Evolutionary conservation across 179 eudicot genomes (phyloP), one percentile per base, ranked within the genome.

Genomic region (Spinacia oleracea): DNA sequence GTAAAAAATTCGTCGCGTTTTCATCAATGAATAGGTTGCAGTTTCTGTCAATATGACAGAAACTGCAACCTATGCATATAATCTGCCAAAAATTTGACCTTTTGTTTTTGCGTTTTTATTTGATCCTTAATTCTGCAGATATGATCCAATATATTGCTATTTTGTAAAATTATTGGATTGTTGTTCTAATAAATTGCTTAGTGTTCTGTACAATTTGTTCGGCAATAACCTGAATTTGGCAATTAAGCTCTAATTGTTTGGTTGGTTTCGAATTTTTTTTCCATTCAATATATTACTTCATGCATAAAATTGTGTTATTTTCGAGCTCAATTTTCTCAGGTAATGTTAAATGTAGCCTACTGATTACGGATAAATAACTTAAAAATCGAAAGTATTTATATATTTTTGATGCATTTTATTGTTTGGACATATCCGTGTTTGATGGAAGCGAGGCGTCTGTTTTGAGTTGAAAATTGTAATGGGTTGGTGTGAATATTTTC

Each of bases 131-230:
- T 32, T 43, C 2, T 27, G 51, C 5, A 4, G 74, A 11, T 25
- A 31, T 32, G 35, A 27, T 58, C 70, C 8, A n/a, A 29, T 25
- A 38, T 21, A 62, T 60, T 60, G 12, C 4, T 59, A 18, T 50
- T 23, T 7, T 60, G 38, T 53, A 5, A 43, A 27, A 25, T 27
- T n/a, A 11, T 18, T 31, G 64, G 55, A 40, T 79, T 62, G n/a
- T 16, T 21, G 20, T n/a, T 70, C 32, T 23, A 21, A 15, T 43
- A 21, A 74, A 58, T 43, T 77, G 75, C 23, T 18, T 66, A 66
- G 31, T 74, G 55, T 43, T 69, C 25, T 29, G 40, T 67, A 66
- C 56, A 80, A 11, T 72, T 53, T 67, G 70, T 65, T 65, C 70
- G 21, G 43, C 25, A 6, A 65, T 35, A 1, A 9, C 16, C 29